Evolutionary conservation across 176 grass and related monocot genomes (phyloP).

Genomic region (Triticum dicoccoides): DNA sequence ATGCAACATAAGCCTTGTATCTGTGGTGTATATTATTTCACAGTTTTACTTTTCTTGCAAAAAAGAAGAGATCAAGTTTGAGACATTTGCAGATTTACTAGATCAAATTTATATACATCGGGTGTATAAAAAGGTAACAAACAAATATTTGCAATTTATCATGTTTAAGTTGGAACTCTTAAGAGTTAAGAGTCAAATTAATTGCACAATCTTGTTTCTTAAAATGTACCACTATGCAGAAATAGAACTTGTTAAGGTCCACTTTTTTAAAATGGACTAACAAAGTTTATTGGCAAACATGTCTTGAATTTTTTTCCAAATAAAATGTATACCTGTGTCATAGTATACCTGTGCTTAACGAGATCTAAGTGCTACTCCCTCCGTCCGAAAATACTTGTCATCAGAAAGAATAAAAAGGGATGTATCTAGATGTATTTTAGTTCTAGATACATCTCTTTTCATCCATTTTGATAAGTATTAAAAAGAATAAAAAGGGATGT

Average conservation of each 20-base stretch:
- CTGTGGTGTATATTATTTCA: neutral
- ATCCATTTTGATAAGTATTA: too few species aligned
- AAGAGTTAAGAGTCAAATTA: neutral
- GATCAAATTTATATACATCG: neutral
- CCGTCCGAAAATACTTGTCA: too few species aligned
- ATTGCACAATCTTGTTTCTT: neutral
- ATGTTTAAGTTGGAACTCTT: neutral
- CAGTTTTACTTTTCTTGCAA: conserved; percentile 7
- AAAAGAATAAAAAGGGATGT: too few species aligned
- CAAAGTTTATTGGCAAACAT: neutral
- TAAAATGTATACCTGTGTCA: neutral
- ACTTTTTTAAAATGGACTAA: neutral
- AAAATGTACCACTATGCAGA: neutral
- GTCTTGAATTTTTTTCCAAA: neutral
- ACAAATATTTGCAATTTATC: neutral
- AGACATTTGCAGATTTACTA: neutral
- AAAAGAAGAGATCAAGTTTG: neutral
- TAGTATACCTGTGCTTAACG: neutral
- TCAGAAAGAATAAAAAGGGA: too few species aligned
- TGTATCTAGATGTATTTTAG: too few species aligned
- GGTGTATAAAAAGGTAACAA: neutral
- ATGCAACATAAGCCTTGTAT: too few species aligned
- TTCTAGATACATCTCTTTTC: too few species aligned
- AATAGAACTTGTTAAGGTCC: neutral
- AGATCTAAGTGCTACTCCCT: neutral